Evolutionary conservation across 1,284 basidiomycete genomes (phyloP), one percentile per base, ranked within the genome.

Genomic region (Xerocomus nothofagi): DNA sequence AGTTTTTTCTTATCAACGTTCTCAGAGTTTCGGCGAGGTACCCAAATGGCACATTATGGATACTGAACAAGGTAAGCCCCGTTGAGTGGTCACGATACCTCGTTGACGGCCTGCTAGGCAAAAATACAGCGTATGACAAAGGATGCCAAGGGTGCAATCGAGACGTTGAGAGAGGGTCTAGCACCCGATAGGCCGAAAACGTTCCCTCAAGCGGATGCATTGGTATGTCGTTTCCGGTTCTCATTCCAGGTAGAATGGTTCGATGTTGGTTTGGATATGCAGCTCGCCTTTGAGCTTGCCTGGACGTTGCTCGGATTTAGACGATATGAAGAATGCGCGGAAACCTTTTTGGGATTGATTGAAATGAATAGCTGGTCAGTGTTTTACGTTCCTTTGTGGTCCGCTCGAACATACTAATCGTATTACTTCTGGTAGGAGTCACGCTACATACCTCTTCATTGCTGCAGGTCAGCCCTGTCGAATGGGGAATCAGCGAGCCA

Each of bases 271-370:
- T 41, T 27, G 27, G 12, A 10, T 7, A 30, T 40, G 1, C 44
- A 88, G 86, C 73, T 91, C 6, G 73, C 82, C 10, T 91, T 88
- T 57, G 88, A 91, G 62, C 74, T 91, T 2, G 84, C 85, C 0
- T 91, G 88, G 88, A 83, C 82, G 15, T 66, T 87, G 2, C 72
- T 90, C 4, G 75, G 81, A 1, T 78, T 87, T 53, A 69, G 84
- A 42, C 72, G 76, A 49, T 88, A 88, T 53, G 67, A 77, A 50
- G 86, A 89, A 54, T 77, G 83, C 1, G 85, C 85, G 0, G 78
- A 84, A 37, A 72, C 74, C 50, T 89, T 90, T 59, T 59, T 88
- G 26, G 73, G 71, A 47, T 72, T 90, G 57, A 84, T 80, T 3
- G 76, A 80, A 56, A 60, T 88, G 51, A 90, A 88, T 59, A 81